Evolutionary conservation across 1,284 basidiomycete species (phyloP).

Genomic region (Ganoderma lucidum): DNA sequence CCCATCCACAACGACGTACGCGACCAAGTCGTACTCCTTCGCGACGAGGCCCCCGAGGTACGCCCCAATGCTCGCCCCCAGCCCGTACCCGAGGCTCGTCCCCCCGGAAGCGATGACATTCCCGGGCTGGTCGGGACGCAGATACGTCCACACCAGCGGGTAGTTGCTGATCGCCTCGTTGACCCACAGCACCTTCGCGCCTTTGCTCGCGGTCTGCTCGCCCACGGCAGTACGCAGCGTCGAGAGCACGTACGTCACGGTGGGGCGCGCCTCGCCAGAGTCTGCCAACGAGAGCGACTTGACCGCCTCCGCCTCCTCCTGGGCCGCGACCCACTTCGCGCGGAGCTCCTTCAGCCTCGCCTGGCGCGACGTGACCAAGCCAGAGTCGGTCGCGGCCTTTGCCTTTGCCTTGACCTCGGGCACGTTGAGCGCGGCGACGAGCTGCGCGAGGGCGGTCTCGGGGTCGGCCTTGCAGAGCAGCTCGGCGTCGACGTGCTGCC

Average conservation of each 20-base stretch:
- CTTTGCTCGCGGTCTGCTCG: slow-evolving; percentile 45
- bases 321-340: slow-evolving; percentile 36
- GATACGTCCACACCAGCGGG: slow-evolving; percentile 60
- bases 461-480: slow-evolving; percentile 65
- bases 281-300: slow-evolving; percentile 16
- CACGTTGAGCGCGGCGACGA: slow-evolving; percentile 43
- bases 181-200: slow-evolving; percentile 55
- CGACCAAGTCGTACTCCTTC: slow-evolving; percentile 56
- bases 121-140: slow-evolving; percentile 60
- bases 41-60: slow-evolving; percentile 51
- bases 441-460: slow-evolving; percentile 58
- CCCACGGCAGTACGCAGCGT: slow-evolving; percentile 54
- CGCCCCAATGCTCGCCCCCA: slow-evolving; percentile 70
- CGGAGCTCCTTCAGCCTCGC: slow-evolving; percentile 18
- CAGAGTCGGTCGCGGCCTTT: slow-evolving; percentile 2
- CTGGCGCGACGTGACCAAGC: slow-evolving; percentile 12
- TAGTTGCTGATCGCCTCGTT: slow-evolving; percentile 74
- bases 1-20: slow-evolving; percentile 72
- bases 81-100: slow-evolving; percentile 69
- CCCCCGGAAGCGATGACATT: slow-evolving; percentile 63
- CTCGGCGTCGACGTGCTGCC: slow-evolving; percentile 64
- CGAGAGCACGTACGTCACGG: slow-evolving; percentile 57
- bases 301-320: slow-evolving; percentile 34
- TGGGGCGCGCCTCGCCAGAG: slow-evolving; percentile 40
- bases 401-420: slow-evolving; percentile 19